Percentiles rank a stretch among this genome's conserved stretches.
Evolutionary conservation across 192 early-diverging fungal genomes (phyloP).

Genomic region (Entophlyctis luteolus): DNA sequence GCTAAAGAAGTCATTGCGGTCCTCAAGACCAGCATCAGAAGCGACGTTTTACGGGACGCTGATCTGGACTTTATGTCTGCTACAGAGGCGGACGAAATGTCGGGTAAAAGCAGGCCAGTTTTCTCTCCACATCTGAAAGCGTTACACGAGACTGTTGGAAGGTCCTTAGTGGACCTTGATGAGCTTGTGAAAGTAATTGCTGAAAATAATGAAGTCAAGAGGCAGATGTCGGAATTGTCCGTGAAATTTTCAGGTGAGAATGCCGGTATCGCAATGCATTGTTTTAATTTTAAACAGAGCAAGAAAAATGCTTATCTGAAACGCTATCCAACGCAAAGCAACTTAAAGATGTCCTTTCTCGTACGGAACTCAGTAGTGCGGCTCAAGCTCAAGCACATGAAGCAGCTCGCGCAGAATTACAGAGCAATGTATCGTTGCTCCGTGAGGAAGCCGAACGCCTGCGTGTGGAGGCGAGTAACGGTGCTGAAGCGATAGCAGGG

Average conservation of each 20-base stretch:
- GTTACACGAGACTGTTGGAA: background rate
- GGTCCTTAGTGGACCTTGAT: constrained; percentile 4
- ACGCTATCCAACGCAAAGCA: background rate
- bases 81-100: background rate
- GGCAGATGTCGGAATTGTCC: background rate
- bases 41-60: background rate
- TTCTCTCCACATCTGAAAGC: constrained; percentile 1
- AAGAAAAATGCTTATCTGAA: constrained; percentile 1
- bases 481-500: too few relatives aligned
- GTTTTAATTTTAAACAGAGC: background rate
- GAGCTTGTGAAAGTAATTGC: constrained; percentile 8
- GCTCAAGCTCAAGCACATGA: too few relatives aligned
- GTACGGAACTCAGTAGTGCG: too few relatives aligned
- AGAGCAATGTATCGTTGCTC: too few relatives aligned
- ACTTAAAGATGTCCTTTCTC: constrained; percentile 6
- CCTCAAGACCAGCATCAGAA: background rate
- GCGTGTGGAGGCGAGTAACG: too few relatives aligned
- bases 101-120: background rate
- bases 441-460: too few relatives aligned
- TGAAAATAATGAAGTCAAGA: background rate
- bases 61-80: background rate
- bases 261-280: background rate
- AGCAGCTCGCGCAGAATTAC: too few relatives aligned
- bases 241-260: constrained; percentile 11
- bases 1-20: constrained; percentile 10